Evolutionary conservation across 805 yeast genomes (phyloP).

Genomic region (Yarrowia porcina): DNA sequence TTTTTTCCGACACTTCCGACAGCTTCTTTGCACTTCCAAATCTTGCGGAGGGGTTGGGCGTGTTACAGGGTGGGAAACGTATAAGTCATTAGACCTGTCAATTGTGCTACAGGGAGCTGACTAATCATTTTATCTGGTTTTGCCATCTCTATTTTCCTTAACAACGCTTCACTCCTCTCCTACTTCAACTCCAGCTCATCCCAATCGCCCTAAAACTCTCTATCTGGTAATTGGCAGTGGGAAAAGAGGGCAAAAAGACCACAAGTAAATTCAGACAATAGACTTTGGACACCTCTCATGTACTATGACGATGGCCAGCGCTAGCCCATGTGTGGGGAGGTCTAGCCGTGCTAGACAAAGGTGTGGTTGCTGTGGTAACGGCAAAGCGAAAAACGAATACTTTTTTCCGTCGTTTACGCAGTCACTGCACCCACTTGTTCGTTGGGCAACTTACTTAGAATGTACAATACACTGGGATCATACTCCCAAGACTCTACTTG

Average conservation of each 20-base stretch:
- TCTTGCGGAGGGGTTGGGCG: neutral
- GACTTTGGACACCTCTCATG: neutral
- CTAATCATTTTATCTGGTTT: neutral
- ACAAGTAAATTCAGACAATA: no score
- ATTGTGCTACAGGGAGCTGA: no score
- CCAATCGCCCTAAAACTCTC: neutral
- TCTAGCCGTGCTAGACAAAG: constrained; percentile 6
- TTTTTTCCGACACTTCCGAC: constrained; percentile 13
- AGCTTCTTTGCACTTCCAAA: constrained; percentile 13
- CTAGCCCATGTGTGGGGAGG: constrained; percentile 2
- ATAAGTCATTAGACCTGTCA: no score
- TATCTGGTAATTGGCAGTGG: neutral
- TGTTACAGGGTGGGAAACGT: neutral
- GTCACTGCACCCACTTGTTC: no score
- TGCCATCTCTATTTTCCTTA: neutral
- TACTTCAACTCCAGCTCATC: no score
- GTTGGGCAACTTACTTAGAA: no score
- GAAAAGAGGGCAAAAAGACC: neutral
- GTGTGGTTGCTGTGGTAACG: neutral
- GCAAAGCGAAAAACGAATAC: no score
- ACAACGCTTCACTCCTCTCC: no score
- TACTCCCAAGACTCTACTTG: no score
- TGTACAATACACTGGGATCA: no score
- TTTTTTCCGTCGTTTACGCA: no score
- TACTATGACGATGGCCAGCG: constrained; percentile 13